Base-by-base conservation (phyloP, 192 early-diverging fungal genomes). In the Kickxella alabastrina region DNA sequence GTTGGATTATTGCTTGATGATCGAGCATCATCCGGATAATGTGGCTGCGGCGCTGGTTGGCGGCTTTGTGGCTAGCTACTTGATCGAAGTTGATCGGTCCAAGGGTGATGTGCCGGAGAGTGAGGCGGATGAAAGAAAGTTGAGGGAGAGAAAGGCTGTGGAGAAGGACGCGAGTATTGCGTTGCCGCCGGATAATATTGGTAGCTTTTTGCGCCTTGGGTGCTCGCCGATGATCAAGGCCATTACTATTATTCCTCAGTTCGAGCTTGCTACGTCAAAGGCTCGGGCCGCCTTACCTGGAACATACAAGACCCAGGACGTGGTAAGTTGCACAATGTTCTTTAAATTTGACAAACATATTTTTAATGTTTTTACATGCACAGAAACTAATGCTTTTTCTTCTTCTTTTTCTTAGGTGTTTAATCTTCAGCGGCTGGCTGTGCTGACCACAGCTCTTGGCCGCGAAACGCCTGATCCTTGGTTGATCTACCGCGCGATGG, bases 11-110 rank as follows among this genome's bases (percentile, higher is more conserved):
- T 90, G 86, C 52, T 60, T 94, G 55, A 82, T 89, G 79, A 87
- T 97, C 17, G 97, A 99, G 74, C 89, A 90, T 41, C 97, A 99
- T 59, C 97, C 97, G 2, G 97, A 99, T 52, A 99, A 99, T 70
- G 90, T 96, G 1, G 86, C 95, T 1, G 92, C 94, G 6, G 88
- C 92, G 13, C 71, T 99, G 19, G 81, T 96, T 26, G 97, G 97
- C 49, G 95, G 95, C 10, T 96, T 97, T 73, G 84, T 95, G 8
- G 88, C 90, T 19, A 85, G 85, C 47, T 98, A 95, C 64, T 57
- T 91, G 58, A 57, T 82, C 5, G 82, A 87, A 36, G 68, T 66
- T 10, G 68, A 70, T 28, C 44, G 65, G 1, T 43, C 64, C 3
- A n/a, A n/a, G n/a, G 60, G 48, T n/a, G 45, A 60, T n/a, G 47